phyloP scores from a whole-genome alignment of 2,329 filamentous ascomycete genomes.

The Botrytis deweyae region DNA sequence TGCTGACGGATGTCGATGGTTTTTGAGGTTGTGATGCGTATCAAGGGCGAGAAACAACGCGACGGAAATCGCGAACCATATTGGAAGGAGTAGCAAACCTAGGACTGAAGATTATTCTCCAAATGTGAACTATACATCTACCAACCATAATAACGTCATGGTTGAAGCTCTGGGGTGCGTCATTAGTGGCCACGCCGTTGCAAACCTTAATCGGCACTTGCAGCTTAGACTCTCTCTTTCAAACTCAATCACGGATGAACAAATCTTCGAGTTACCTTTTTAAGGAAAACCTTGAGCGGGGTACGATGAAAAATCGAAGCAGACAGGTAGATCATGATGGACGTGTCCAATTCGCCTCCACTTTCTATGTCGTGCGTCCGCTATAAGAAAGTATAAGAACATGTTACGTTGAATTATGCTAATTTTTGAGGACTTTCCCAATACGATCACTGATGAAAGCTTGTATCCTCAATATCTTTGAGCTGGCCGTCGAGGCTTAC shows the following conservation, averaged over 20 bases:
- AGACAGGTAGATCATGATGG: background rate
- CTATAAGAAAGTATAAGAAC: background rate
- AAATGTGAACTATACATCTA: background rate
- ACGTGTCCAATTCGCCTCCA: background rate
- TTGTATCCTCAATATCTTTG: background rate
- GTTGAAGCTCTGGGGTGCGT: background rate
- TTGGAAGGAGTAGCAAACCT: background rate
- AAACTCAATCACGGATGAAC: background rate
- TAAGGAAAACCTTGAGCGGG: background rate
- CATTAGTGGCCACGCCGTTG: conserved; percentile 1
- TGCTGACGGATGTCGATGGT: background rate
- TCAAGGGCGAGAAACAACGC: background rate
- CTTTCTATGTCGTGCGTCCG: background rate
- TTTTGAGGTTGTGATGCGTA: background rate
- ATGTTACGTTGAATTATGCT: background rate
- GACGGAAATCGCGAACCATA: background rate
- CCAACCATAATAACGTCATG: background rate
- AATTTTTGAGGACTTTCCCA: background rate
- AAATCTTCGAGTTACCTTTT: background rate
- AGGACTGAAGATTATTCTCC: background rate
- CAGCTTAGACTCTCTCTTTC: background rate
- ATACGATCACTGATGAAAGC: background rate
- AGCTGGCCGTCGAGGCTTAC: background rate
- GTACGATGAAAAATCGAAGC: background rate
- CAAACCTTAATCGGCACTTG: background rate